phyloP scores from a whole-genome alignment of 1,284 basidiomycete species.

The Cutaneotrichosporon sp. region DNA sequence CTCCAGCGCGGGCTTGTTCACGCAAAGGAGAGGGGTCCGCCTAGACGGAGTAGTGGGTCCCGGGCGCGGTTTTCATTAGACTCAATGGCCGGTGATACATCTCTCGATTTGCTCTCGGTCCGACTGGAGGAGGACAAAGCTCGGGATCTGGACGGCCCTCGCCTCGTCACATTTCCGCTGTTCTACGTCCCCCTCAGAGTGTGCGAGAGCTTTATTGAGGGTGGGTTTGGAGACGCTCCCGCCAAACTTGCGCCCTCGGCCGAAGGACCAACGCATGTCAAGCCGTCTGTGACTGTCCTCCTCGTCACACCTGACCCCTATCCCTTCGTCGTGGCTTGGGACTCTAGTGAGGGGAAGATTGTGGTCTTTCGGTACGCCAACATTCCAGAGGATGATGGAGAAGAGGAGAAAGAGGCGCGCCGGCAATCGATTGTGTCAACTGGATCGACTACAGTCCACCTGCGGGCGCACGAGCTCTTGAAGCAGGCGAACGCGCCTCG shows the following conservation, averaged over 20 bases:
- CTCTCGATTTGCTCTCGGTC: neutral
- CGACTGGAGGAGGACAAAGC: conserved; percentile 53
- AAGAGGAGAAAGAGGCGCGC: neutral
- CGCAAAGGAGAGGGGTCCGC: too few relatives aligned
- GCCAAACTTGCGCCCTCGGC: neutral
- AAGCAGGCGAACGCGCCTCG: conserved; percentile 8
- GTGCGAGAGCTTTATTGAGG: conserved; percentile 23
- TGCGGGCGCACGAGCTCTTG: conserved; percentile 32
- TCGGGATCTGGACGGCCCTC: conserved; percentile 62
- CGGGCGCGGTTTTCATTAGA: neutral
- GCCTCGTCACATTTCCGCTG: conserved; percentile 69
- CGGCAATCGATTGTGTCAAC: too few relatives aligned
- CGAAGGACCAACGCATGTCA: neutral
- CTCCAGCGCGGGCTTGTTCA: conserved; percentile 60
- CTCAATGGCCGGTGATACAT: neutral
- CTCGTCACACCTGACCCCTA: conserved; percentile 30
- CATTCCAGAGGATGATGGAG: conserved; percentile 11
- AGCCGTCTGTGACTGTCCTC: conserved; percentile 15
- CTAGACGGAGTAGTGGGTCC: too few relatives aligned
- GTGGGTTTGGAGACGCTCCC: neutral
- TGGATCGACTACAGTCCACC: neutral
- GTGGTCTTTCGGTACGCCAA: conserved; percentile 33
- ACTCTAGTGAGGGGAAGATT: conserved; percentile 26
- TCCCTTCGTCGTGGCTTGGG: conserved; percentile 31
- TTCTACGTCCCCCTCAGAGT: conserved; percentile 69